Percentiles rank a stretch among this genome's conserved stretches.
Conservation (phyloP, 2,329 filamentous ascomycete genomes). For the Helminthosporium solani region DNA sequence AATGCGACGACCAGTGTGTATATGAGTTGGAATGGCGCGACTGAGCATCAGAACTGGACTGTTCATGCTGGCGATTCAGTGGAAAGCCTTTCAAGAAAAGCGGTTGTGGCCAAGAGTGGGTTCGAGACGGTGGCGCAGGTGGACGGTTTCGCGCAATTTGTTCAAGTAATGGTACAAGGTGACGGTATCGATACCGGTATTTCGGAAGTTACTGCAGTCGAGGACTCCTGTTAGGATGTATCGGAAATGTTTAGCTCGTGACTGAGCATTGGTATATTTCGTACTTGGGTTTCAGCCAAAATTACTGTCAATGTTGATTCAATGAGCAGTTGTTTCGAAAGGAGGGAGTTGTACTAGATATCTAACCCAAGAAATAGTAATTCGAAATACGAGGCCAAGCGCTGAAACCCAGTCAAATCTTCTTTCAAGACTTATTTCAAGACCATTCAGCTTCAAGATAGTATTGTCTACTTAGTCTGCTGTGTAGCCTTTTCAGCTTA, state of each 20-base stretch:
- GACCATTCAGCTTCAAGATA: neutral
- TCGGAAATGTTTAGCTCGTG: too few species aligned
- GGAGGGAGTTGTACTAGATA: neutral
- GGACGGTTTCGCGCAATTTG: neutral
- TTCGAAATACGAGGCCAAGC: neutral
- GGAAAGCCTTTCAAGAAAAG: neutral
- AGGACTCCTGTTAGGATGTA: neutral
- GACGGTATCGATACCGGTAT: neutral
- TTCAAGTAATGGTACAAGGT: neutral
- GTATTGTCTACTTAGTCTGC: neutral
- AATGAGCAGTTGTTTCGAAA: too few species aligned
- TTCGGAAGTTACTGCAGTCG: neutral
- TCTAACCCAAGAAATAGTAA: neutral
- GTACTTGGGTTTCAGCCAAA: neutral
- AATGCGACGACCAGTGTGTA: slow-evolving; percentile 6
- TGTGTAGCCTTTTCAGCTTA: neutral
- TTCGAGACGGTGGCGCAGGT: slow-evolving; percentile 1
- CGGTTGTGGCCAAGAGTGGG: neutral
- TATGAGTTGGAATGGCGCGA: slow-evolving; percentile 16
- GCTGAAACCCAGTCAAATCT: neutral
- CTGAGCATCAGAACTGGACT: slow-evolving; percentile 5
- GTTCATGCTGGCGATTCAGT: slow-evolving; percentile 1
- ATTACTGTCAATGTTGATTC: too few species aligned
- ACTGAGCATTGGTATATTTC: too few species aligned
- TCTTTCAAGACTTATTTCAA: neutral